Evolutionary conservation across 495 filamentous ascomycete genomes (phyloP), one percentile per base, ranked within the genome.

Genomic region (Aspergillus avenaceus): DNA sequence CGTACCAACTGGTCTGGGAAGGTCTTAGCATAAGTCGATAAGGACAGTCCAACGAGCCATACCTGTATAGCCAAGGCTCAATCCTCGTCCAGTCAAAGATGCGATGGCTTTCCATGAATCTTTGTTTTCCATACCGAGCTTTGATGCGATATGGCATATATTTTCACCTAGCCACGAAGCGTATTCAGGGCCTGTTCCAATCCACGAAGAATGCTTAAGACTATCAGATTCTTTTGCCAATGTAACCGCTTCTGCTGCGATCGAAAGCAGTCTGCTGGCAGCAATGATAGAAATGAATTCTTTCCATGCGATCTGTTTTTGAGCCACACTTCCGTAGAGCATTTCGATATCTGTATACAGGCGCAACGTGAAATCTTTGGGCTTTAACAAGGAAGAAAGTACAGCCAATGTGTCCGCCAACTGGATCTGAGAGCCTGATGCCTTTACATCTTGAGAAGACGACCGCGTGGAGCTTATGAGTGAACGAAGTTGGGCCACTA

Each of bases 1-100:
- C 75, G 76, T 0, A 83, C 68, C 7, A 88, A 45, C 2, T 67
- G 66, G 42, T 85, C 86, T 90, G 38, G 32, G 41, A 69, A 41
- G 63, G 58, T 34, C 31, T 73, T 41, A 68, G 60, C 16, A 47
- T 42, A 3, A 60, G 19, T 48, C 24, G 5, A 32, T n/a, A 32
- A 21, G 8, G n/a, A 8, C 5, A 5, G 24, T 23, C 27, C 16
- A 19, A 11, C 60, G 64, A n/a, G n/a, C n/a, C n/a, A n/a, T 76
- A 90, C 90, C 85, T 32, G 76, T 70, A 68, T 92, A 86, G 4
- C 90, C 91, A 48, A 97, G 65, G 24, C 79, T 82, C 31, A 93
- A 67, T 1, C 80, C 75, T 55, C 84, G 86, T 8, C 76, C 75
- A 27, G 85, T 73, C 23, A 96, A 55, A 31, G 82, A 75, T 37